phyloP scores from a whole-genome alignment of 2,329 filamentous ascomycete species.

The Talaromyces sp. region DNA sequence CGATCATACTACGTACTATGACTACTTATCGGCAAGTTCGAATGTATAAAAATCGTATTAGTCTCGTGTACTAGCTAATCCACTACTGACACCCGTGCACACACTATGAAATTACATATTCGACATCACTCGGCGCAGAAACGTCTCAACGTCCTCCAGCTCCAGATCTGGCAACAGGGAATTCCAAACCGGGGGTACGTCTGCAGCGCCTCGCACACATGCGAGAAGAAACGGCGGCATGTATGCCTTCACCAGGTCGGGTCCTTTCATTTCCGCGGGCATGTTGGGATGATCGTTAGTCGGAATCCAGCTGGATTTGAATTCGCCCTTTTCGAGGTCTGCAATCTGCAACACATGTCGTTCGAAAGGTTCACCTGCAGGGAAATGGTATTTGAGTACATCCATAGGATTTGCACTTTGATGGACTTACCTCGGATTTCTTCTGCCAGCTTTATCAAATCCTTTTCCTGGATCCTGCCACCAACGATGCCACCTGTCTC shows the following conservation, averaged over 20 bases:
- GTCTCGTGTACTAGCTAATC: background rate
- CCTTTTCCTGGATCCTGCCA: background rate
- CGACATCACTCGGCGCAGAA: background rate
- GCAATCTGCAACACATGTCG: background rate
- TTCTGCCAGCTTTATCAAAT: background rate
- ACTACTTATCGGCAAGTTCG: background rate
- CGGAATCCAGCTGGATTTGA: background rate
- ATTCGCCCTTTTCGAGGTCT: background rate
- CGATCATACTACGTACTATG: too few relatives aligned
- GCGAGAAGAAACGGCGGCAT: background rate
- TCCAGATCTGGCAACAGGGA: background rate
- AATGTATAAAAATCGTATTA: too few relatives aligned
- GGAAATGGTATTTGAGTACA: background rate
- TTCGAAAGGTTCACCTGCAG: background rate
- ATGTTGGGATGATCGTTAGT: background rate
- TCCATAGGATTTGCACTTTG: background rate
- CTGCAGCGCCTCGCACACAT: background rate
- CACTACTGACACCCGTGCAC: background rate
- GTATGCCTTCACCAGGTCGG: background rate
- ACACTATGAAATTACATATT: background rate
- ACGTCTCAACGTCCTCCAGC: constrained; percentile 1
- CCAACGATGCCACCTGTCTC: constrained; percentile 4
- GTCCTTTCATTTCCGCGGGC: background rate
- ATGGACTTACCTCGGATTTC: background rate
- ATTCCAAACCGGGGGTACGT: background rate